Conservation (phyloP, 129 eudicot species). For the Ambrosia trifida region DNA sequence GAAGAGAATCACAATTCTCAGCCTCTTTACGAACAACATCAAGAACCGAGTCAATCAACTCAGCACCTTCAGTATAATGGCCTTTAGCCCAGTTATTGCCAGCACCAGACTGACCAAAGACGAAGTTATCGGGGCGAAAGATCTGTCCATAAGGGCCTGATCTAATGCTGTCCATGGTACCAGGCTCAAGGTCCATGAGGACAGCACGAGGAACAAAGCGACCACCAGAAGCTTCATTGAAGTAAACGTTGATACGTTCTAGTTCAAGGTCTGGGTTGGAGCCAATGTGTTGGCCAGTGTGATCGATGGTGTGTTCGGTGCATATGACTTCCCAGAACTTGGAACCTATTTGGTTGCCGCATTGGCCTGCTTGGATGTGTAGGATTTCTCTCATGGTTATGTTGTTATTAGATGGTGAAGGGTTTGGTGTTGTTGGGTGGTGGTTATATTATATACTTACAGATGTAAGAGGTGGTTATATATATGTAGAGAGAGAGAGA, state of each 20-base stretch:
- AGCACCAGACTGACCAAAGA: slow-evolving; percentile 85
- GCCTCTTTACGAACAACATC: slow-evolving; percentile 96
- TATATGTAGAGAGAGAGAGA: too few species aligned
- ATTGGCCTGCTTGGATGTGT: slow-evolving; percentile 94
- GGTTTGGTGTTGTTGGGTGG: background rate
- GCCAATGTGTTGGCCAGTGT: slow-evolving; percentile 58
- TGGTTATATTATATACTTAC: too few species aligned
- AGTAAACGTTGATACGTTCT: slow-evolving; percentile 83
- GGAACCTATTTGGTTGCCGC: slow-evolving; percentile 91
- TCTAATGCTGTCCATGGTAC: slow-evolving; percentile 94
- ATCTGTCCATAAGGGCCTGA: slow-evolving; percentile 83
- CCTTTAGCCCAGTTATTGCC: slow-evolving; percentile 96
- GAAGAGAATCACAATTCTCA: slow-evolving; percentile 82
- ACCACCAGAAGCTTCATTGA: slow-evolving; percentile 84
- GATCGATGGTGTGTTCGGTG: slow-evolving; percentile 79
- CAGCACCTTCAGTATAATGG: slow-evolving; percentile 94
- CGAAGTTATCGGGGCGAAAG: slow-evolving; percentile 90
- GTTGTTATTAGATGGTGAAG: background rate
- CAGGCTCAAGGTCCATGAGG: slow-evolving; percentile 96
- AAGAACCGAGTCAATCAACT: slow-evolving; percentile 81
- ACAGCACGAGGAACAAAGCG: slow-evolving; percentile 92
- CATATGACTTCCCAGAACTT: slow-evolving; percentile 91
- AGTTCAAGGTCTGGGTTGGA: slow-evolving; percentile 54
- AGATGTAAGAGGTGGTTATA: slow-evolving; percentile 11
- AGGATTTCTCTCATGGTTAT: slow-evolving; percentile 76